Conservation (phyloP, 2,329 filamentous ascomycete genomes). For the Elsinoe perseae region DNA sequence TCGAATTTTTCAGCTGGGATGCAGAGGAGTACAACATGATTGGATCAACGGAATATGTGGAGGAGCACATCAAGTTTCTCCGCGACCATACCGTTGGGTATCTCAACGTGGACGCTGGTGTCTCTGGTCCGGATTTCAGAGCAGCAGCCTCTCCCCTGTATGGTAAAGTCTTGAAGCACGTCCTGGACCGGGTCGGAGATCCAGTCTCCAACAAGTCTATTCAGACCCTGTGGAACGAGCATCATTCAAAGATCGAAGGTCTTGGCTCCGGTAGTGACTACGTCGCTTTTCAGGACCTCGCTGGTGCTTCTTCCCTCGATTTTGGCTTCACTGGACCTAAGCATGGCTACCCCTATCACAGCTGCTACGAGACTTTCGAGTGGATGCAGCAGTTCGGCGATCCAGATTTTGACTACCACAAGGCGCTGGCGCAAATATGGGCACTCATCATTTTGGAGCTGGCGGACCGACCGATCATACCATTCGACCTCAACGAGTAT, state of each 20-base stretch:
- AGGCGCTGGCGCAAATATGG: constrained; percentile 68
- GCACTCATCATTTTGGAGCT: constrained; percentile 79
- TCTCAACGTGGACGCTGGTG: constrained; percentile 79
- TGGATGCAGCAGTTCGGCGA: constrained; percentile 78
- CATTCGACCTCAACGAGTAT: constrained; percentile 72
- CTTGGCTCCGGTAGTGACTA: constrained; percentile 74
- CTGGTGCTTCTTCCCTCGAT: constrained; percentile 80
- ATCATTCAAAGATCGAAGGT: constrained; percentile 54
- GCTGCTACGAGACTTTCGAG: constrained; percentile 82
- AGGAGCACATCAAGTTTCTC: constrained; percentile 67
- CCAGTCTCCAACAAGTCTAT: constrained; percentile 65
- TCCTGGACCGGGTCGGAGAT: constrained; percentile 67
- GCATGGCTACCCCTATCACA: constrained; percentile 60
- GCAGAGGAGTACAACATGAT: constrained; percentile 87
- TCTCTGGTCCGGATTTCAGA: constrained; percentile 65
- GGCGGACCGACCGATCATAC: constrained; percentile 69
- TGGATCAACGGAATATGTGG: constrained; percentile 90
- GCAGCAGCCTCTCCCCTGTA: constrained; percentile 78
- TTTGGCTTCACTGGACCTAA: constrained; percentile 63
- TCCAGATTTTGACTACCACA: constrained; percentile 71
- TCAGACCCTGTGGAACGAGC: constrained; percentile 65
- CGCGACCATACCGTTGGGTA: constrained; percentile 74
- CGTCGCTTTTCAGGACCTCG: constrained; percentile 83
- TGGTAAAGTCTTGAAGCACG: constrained; percentile 60
- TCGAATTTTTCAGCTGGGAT: constrained; percentile 97